Base-by-base conservation (phyloP, 1,284 basidiomycete genomes). In the Ganoderma boninense region DNA sequence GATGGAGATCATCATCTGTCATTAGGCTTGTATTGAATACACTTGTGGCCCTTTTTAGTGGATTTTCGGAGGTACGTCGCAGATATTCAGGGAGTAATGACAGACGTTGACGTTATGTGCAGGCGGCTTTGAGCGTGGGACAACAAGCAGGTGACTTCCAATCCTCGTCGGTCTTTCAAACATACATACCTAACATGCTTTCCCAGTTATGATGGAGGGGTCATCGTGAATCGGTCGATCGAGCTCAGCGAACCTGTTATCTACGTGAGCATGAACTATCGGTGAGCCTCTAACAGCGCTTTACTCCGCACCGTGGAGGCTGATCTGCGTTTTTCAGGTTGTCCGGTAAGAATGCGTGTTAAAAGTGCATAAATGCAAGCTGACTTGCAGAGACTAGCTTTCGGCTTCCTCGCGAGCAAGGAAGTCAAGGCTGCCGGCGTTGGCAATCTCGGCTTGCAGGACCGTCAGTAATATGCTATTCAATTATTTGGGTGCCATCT, bases 401-500 rank as follows among this genome's bases (percentile, higher is more conserved):
- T 67, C 40, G 73, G 73, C 6, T 75, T 75, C 63, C 67, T 75
- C 23, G 52, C 64, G 4, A 67, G 87, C 23, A 75, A 85, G 69
- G 86, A 89, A 75, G 83, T 87, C 46, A 83, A 84, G 62, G 83
- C 80, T 18, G 87, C 85, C 6, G 86, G 87, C 4, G 80, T 87
- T 3, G 84, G 85, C 4, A 90, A 90, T 72, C 76, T 88, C 1
- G 89, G 89, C 3, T 76, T 89, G 7, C 84, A 82, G 60, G 87
- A 89, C 73, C 87, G 87, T 88, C 69, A 73, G 86, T 65, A 11
- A 16, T 4, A 43, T 14, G 32, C 10, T 29, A 23, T 26, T 56
- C 20, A 54, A 11, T 16, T 5, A 79, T 35, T 13, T 11, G 49
- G 1, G 11, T 10, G 10, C 35, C 40, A 20, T 60, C 60, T 64